Conservation (phyloP, 1,284 basidiomycete genomes). For the Moesziomyces sp. region DNA sequence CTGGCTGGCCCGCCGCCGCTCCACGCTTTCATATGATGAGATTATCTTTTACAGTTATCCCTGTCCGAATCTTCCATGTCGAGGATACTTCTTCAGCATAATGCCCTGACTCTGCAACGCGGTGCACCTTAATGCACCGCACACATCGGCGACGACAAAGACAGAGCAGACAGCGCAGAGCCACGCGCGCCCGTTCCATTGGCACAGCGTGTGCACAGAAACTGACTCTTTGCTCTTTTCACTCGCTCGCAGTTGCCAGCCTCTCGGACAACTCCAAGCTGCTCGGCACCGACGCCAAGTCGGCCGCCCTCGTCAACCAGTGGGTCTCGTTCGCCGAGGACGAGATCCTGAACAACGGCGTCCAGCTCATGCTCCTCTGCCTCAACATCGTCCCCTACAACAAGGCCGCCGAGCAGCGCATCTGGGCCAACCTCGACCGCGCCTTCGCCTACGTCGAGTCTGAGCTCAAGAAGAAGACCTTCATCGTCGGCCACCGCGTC, state of each 20-base stretch:
- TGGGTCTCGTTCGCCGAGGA: constrained; percentile 76
- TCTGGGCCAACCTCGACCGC: constrained; percentile 68
- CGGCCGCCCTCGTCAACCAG: constrained; percentile 75
- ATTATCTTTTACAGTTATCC: constrained; percentile 67
- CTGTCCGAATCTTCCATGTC: constrained; percentile 71
- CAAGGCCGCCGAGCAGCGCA: constrained; percentile 74
- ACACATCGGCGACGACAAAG: not conserved
- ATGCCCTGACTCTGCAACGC: constrained; percentile 48
- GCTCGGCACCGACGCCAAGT: constrained; percentile 73
- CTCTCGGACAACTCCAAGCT: constrained; percentile 78
- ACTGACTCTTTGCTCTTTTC: constrained; percentile 14
- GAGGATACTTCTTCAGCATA: constrained; percentile 69
- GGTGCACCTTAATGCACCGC: not conserved
- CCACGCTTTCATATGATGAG: constrained; percentile 67
- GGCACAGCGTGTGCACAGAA: not conserved
- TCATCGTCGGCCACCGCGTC: constrained; percentile 92
- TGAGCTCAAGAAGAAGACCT: constrained; percentile 83
- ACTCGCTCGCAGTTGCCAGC: constrained; percentile 74
- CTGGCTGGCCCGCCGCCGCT: not conserved
- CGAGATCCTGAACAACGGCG: constrained; percentile 70
- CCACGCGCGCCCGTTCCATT: not conserved
- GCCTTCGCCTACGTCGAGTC: constrained; percentile 77
- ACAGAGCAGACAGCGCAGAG: constrained; percentile 3
- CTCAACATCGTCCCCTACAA: constrained; percentile 62
- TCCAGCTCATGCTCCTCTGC: constrained; percentile 47